phyloP scores from a whole-genome alignment of 768 basidiomycete genomes.

The Termitomyces sp. region DNA sequence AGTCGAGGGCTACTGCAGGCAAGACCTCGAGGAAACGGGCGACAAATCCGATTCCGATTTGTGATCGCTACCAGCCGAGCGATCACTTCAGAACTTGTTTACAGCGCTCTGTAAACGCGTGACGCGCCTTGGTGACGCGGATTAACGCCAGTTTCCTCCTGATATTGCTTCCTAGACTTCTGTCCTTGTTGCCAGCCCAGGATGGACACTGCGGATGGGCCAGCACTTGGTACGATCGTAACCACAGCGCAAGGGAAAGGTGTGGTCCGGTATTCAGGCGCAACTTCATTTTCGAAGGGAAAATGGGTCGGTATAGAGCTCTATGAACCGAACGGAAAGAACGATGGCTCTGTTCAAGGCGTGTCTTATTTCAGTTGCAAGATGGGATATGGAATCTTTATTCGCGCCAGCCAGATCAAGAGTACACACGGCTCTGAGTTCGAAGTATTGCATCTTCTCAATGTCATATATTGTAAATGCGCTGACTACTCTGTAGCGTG shows the following conservation, averaged over 20 bases:
- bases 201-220: constrained; percentile 16
- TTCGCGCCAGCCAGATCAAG: constrained; percentile 81
- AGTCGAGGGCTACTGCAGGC: not conserved
- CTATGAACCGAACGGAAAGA: constrained; percentile 82
- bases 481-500: constrained; percentile 14
- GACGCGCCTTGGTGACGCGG: constrained; percentile 4
- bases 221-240: constrained; percentile 67
- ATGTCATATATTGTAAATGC: not conserved
- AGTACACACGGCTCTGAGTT: constrained; percentile 44
- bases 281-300: constrained; percentile 79
- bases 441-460: constrained; percentile 15
- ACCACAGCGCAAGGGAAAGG: constrained; percentile 79
- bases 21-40: constrained; percentile 3
- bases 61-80: constrained; percentile 5
- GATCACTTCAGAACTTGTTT: not conserved
- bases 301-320: constrained; percentile 97
- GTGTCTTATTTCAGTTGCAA: constrained; percentile 79
- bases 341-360: constrained; percentile 86
- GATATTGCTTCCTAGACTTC: not conserved
- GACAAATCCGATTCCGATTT: constrained; percentile 9
- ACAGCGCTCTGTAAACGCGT: not conserved
- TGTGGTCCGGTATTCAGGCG: constrained; percentile 78
- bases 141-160: not conserved
- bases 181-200: not conserved
- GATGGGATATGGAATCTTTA: constrained; percentile 79